Evolutionary conservation across 768 basidiomycete genomes (phyloP).

Genomic region (Mrakia gelida): DNA sequence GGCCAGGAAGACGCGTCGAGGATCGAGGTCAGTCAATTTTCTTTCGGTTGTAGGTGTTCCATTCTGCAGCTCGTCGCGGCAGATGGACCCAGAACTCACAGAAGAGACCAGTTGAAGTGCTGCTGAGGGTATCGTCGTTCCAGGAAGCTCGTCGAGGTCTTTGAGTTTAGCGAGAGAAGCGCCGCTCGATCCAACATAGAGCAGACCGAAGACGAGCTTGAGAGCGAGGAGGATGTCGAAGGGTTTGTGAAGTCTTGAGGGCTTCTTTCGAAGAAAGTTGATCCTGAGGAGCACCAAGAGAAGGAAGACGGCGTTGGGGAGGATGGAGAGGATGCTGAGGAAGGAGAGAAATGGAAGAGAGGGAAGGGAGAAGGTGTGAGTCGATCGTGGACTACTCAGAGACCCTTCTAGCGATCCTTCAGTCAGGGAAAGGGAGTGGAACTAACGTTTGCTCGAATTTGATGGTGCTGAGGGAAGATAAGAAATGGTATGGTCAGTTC

Average conservation of each 20-base stretch:
- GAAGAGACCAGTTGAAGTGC: background rate
- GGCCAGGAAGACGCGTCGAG: too few relatives aligned
- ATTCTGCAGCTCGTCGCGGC: too few relatives aligned
- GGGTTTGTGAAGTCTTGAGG: background rate
- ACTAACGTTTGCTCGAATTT: slow-evolving; percentile 19
- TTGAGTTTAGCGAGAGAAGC: background rate
- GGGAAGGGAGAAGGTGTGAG: background rate
- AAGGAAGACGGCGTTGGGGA: slow-evolving; percentile 8
- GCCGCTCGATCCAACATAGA: background rate
- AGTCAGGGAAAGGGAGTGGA: background rate
- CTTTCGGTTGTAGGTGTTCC: too few relatives aligned
- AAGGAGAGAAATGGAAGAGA: too few relatives aligned
- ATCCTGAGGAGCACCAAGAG: background rate
- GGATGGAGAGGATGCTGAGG: slow-evolving; percentile 22
- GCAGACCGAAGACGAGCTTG: slow-evolving; percentile 5
- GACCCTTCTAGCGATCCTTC: background rate
- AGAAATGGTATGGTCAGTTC: background rate
- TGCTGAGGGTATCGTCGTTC: background rate
- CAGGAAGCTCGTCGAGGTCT: background rate
- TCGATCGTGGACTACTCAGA: background rate
- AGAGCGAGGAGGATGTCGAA: background rate
- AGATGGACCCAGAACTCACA: background rate
- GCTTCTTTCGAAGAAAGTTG: background rate
- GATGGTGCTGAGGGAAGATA: slow-evolving; percentile 4
- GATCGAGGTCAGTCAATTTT: background rate